Evolutionary conservation across 1,284 basidiomycete genomes (phyloP).

Genomic region (Puccinia hordei): DNA sequence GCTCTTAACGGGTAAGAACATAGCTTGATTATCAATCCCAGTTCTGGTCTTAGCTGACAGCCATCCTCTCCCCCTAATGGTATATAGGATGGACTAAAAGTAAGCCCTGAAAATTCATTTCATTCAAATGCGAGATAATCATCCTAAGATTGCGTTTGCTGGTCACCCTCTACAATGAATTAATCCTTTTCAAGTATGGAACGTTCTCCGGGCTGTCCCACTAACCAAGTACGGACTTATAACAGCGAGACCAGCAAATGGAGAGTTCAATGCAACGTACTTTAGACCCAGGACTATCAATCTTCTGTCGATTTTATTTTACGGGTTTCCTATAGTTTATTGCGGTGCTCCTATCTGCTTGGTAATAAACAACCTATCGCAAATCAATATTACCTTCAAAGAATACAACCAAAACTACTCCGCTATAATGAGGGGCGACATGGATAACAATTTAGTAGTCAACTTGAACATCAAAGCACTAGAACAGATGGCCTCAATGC

Average conservation of each 20-base stretch:
- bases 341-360: not conserved
- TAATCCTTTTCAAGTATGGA: not conserved
- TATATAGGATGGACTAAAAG: constrained; percentile 9
- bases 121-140: not conserved
- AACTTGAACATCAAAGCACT: not conserved
- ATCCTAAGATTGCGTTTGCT: not conserved
- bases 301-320: constrained; percentile 5
- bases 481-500: not conserved
- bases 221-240: not conserved
- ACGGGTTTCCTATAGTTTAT: not conserved
- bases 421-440: not conserved
- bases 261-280: not conserved
- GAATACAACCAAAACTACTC: not conserved
- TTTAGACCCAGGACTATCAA: constrained; percentile 11
- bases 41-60: not conserved
- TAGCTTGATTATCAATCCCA: not conserved
- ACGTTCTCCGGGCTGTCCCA: constrained; percentile 5
- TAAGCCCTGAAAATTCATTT: not conserved
- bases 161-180: not conserved
- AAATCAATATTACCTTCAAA: not conserved
- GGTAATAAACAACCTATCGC: not conserved
- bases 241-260: not conserved
- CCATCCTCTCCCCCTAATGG: not conserved
- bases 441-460: not conserved
- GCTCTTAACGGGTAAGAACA: not conserved